Conservation (phyloP, 2,329 filamentous ascomycete genomes). For the Gnomoniopsis sp. region DNA sequence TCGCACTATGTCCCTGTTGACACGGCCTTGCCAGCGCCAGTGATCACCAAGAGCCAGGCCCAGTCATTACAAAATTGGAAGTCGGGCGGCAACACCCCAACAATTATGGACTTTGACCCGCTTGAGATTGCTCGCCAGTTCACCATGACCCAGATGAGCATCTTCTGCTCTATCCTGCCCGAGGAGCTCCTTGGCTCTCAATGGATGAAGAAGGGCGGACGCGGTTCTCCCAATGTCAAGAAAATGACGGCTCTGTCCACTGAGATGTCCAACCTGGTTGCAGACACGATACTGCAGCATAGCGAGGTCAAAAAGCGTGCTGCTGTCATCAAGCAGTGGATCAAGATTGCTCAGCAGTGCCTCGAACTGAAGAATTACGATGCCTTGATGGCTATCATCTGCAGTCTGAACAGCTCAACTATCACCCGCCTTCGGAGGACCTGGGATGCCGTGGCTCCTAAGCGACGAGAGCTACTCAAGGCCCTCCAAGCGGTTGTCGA, state of each 20-base stretch:
- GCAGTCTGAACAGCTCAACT: conserved; percentile 86
- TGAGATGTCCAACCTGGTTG: conserved; percentile 86
- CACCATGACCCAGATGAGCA: conserved; percentile 84
- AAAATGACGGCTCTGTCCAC: conserved; percentile 92
- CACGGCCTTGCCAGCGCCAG: conserved; percentile 64
- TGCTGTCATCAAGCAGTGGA: conserved; percentile 92
- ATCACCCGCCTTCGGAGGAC: conserved; percentile 85
- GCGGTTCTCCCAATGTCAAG: conserved; percentile 81
- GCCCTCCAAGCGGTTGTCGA: conserved; percentile 82
- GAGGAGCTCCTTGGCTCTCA: conserved; percentile 89
- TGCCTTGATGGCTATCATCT: conserved; percentile 94
- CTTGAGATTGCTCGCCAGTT: conserved; percentile 88
- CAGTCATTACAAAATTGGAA: conserved; percentile 72
- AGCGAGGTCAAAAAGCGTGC: conserved; percentile 93
- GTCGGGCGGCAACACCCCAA: conserved; percentile 64
- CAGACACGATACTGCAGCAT: conserved; percentile 83
- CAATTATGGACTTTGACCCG: conserved; percentile 86
- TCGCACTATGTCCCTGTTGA: conserved; percentile 69
- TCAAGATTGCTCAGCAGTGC: conserved; percentile 86
- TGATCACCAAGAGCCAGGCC: conserved; percentile 73
- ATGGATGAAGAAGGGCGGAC: conserved; percentile 86
- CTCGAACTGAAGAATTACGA: conserved; percentile 94
- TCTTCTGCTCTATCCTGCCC: conserved; percentile 88
- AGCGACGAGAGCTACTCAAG: conserved; percentile 77
- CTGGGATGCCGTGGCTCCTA: conserved; percentile 84